Base-by-base conservation (phyloP, 2,329 filamentous ascomycete species). In the Hortaea sp. region DNA sequence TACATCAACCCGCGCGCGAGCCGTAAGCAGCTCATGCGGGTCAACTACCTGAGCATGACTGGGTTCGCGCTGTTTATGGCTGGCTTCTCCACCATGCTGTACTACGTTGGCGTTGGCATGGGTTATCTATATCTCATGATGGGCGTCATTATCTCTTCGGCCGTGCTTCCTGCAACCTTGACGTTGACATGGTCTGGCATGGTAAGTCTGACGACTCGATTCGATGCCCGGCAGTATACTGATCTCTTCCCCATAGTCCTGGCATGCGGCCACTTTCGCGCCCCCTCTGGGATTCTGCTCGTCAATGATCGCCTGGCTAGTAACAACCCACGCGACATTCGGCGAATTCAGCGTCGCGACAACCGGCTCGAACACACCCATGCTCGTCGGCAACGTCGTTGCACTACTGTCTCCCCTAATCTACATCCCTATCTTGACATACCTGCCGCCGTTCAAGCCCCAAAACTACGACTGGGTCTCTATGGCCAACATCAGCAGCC, bases 131-230 rank as follows among this genome's bases (percentile, higher is more conserved):
- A 94, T 60, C 71, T 94, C 1, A 78, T 94, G 61, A 95, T 95
- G 88, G 89, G 88, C 6, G 85, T 88, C 43, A 86, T 95, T 58
- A 92, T 95, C 60, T 88, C 83, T 0, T 79, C 85, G 0, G 88
- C 87, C 3, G 60, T 63, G 3, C 75, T 95, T 9, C 88, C 89
- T 0, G 85, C 87, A 0, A 83, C 86, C 0, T 69, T 94, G 51
- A 85, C 87, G 0, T 75, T 95, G 0, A 73, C 88, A 49, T 95
- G 88, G 87, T 78, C 77, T 42, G 79, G 82, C 20, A 20, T 20
- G 20, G 20, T 20, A 20, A 20, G 20, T 20, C 20, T 20, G n/a
- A n/a, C n/a, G n/a, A n/a, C 20, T 20, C 20, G 20, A 20, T 4
- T 20, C 20, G 20, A 20, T 20, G 20, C 20, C 20, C 20, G 20